phyloP scores from a whole-genome alignment of 2,329 filamentous ascomycete genomes.

The Pyrenochaeta sp. region DNA sequence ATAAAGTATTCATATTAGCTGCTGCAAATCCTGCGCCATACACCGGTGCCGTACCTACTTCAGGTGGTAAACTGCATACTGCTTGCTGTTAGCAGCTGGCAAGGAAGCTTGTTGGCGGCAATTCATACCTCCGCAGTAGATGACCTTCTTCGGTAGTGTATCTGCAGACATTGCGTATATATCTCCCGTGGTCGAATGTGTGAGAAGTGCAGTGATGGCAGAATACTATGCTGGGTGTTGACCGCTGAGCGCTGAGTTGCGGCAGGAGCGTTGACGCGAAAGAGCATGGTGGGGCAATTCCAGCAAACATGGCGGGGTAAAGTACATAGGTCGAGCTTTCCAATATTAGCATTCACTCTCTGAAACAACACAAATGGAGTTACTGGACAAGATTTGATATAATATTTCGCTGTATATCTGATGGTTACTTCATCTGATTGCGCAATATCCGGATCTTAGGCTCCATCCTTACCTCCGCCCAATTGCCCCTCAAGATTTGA shows the following conservation, averaged over 20 bases:
- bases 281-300: constrained; percentile 20
- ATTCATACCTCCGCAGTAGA: constrained; percentile 69
- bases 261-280: constrained; percentile 15
- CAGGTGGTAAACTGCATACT: constrained; percentile 73
- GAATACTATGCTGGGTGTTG: constrained; percentile 7
- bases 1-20: constrained; percentile 27
- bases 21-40: constrained; percentile 2
- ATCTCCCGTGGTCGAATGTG: neutral
- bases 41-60: constrained; percentile 63
- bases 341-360: neutral
- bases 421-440: constrained; percentile 33
- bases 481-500: constrained; percentile 59
- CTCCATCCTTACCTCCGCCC: constrained; percentile 63
- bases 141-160: constrained; percentile 58
- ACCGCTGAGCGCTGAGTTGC: neutral
- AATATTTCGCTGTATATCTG: neutral
- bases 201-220: neutral
- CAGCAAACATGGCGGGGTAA: constrained; percentile 21
- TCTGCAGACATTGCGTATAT: constrained; percentile 46
- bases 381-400: neutral
- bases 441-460: constrained; percentile 63
- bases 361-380: neutral
- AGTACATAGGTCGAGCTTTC: neutral
- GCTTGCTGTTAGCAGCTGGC: constrained; percentile 30
- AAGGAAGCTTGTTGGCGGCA: neutral